Conservation (phyloP, 495 filamentous ascomycete species). For the Penicillium turbatum region DNA sequence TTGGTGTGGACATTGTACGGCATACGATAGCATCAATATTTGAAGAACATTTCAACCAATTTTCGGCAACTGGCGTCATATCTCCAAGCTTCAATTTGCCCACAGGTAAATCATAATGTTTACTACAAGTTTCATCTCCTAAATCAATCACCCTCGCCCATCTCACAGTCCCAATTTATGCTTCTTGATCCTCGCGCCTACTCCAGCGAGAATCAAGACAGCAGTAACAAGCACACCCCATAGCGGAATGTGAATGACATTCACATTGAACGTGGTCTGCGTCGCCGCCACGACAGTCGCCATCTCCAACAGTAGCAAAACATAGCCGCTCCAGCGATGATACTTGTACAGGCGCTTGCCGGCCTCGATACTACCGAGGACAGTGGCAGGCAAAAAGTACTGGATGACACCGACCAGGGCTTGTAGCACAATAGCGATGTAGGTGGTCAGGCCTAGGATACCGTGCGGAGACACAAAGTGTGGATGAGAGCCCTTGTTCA, state of each 20-base stretch:
- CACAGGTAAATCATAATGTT: background rate
- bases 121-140: background rate
- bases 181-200: conserved; percentile 75
- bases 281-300: conserved; percentile 72
- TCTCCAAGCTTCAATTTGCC: too few species aligned
- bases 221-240: conserved; percentile 64
- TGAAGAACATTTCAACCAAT: too few species aligned
- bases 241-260: conserved; percentile 59
- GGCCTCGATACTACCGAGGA: conserved; percentile 74
- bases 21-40: too few species aligned
- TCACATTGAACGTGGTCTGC: conserved; percentile 63
- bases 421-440: conserved; percentile 65
- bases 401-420: conserved; percentile 74
- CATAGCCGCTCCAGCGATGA: conserved; percentile 76
- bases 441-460: conserved; percentile 74
- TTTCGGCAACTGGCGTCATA: too few species aligned
- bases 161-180: conserved; percentile 66
- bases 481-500: conserved; percentile 65
- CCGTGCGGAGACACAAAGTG: conserved; percentile 79
- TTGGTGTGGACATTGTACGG: background rate
- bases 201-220: conserved; percentile 60
- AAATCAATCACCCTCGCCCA: background rate
- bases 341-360: conserved; percentile 87
- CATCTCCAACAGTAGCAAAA: conserved; percentile 62
- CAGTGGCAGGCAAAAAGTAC: conserved; percentile 57